Evolutionary conservation across 306 rosid genomes (phyloP).

Genomic region (Carpinus fangiana): DNA sequence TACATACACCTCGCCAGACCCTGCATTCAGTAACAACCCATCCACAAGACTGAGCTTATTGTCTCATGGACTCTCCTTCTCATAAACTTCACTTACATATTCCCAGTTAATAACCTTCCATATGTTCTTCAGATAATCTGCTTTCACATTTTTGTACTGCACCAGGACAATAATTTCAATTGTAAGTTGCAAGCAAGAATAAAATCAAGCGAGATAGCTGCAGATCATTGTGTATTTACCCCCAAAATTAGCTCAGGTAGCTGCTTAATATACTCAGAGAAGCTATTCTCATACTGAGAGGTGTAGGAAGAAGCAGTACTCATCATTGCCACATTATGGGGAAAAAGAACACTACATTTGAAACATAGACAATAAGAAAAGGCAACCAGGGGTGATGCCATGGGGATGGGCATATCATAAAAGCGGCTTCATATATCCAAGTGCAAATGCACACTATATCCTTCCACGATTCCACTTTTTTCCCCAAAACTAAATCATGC

Average conservation of each 20-base stretch:
- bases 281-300: background rate
- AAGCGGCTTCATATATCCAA: no score
- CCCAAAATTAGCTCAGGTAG: background rate
- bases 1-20: background rate
- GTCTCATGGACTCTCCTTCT: slow-evolving; percentile 30
- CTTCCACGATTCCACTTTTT: background rate
- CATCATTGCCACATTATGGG: background rate
- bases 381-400: background rate
- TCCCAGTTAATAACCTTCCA: slow-evolving; percentile 66
- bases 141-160: slow-evolving; percentile 61
- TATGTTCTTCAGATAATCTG: slow-evolving; percentile 61
- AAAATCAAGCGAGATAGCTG: background rate
- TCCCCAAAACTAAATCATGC: background rate
- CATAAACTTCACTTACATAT: slow-evolving; percentile 42
- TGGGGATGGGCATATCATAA: background rate
- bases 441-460: no score
- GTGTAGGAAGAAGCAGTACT: background rate
- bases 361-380: background rate
- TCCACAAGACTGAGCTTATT: background rate
- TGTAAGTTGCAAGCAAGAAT: background rate
- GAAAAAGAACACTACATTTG: background rate
- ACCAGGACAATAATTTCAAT: background rate
- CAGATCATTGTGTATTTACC: background rate
- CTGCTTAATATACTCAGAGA: background rate
- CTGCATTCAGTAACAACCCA: background rate